Conservation (phyloP, 257 asterid species). For the Solanum sejunctum region DNA sequence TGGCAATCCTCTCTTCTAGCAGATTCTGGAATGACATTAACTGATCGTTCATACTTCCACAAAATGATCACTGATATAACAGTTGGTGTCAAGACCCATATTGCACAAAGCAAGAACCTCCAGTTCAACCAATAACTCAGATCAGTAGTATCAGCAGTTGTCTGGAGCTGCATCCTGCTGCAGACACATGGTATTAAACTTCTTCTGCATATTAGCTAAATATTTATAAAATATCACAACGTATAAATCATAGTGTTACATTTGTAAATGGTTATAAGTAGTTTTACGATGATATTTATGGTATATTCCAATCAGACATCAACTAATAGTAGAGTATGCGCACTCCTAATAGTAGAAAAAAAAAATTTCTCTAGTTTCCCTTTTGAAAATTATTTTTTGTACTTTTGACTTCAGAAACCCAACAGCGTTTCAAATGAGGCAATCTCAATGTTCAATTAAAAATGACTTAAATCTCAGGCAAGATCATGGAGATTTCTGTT, state of each 20-base stretch:
- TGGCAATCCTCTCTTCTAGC: conserved; percentile 11
- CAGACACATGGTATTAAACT: background rate
- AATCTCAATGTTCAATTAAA: background rate
- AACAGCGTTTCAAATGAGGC: background rate
- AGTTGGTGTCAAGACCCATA: conserved; percentile 56
- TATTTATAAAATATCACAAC: background rate
- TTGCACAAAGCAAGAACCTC: conserved; percentile 60
- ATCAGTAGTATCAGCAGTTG: conserved; percentile 36
- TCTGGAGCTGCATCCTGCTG: conserved; percentile 57
- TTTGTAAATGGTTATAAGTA: background rate
- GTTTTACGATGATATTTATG: background rate
- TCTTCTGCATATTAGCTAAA: background rate
- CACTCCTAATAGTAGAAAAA: background rate
- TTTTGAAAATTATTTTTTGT: background rate
- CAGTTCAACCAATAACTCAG: conserved; percentile 83
- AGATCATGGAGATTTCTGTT: background rate
- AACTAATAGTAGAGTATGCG: background rate
- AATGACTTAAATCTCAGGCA: background rate
- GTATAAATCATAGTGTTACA: background rate
- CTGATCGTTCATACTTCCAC: conserved; percentile 58
- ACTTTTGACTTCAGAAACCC: background rate
- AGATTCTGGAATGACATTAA: conserved; percentile 7
- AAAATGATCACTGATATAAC: conserved; percentile 28
- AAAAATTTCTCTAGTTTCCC: background rate
- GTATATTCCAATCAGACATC: background rate